Base-by-base conservation (phyloP, 768 basidiomycete species). In the Saitozyma podzolica region DNA sequence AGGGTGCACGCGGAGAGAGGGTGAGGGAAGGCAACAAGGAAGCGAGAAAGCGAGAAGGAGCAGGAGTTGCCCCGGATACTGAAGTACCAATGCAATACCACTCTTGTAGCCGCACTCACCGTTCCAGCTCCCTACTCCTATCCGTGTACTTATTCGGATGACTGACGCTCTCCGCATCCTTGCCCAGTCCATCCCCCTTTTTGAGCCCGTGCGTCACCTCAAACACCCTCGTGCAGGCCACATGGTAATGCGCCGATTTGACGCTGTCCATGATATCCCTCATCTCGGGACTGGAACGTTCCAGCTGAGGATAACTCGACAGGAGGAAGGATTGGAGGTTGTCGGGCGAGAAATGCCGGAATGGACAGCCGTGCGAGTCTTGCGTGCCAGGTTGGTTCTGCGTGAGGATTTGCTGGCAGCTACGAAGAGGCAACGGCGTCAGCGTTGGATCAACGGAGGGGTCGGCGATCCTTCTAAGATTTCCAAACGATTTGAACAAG, bases 141-240 rank as follows among this genome's bases (percentile, higher is more conserved):
- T 82, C 82, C 49, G 76, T 78, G 68, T 81, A 84, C 64, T 92
- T 89, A 78, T 99, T 99, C 9, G 96, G 96, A 81, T 99, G 96
- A 9, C 87, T 89, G 20, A 97, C 89, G 63, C 86, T 89, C 73
- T 96, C 94, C n/a, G 59, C 68, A 48, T 58, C 63, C 39, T 54
- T 56, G 8, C 91, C 91, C 50, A 94, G 70, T 0, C 95, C 96
- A 13, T 96, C 91, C 2, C 93, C 93, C 77, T 90, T 94, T 81
- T 85, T 88, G 54, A 95, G 86, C 9, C 89, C 80, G 78, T 98
- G 95, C 29, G 93, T 96, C 39, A 96, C 84, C 81, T 99, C 96
- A 79, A 92, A 99, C 19, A 98, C 92, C 20, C 94, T 85, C 9
- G 96, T 98, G 81, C 96, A 99, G 8, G 94, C 95, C 50, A 97